Percentiles rank a stretch among this genome's conserved stretches.
phyloP scores from a whole-genome alignment of 2,329 filamentous ascomycete species.

The Zymoseptoria brevis region DNA sequence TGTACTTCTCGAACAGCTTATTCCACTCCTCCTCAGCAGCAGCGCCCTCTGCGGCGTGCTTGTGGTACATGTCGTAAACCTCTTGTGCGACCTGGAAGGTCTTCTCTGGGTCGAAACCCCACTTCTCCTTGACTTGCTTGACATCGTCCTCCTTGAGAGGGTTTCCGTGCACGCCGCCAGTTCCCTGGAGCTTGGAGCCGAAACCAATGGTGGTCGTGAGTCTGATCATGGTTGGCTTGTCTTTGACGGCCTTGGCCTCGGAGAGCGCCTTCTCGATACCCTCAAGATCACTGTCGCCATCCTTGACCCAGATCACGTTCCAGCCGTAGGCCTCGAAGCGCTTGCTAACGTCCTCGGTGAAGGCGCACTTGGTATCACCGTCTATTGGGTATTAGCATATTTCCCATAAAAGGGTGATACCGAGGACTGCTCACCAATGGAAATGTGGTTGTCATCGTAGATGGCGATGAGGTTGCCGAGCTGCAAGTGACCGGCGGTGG shows the following conservation, averaged over 20 bases:
- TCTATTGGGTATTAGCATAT: conserved; percentile 43
- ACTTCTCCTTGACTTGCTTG: conserved; percentile 87
- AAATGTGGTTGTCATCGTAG: conserved; percentile 99
- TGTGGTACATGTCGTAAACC: conserved; percentile 84
- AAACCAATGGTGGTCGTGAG: conserved; percentile 95
- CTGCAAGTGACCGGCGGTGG: conserved; percentile 89
- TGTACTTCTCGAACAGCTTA: conserved; percentile 82
- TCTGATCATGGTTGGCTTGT: conserved; percentile 97
- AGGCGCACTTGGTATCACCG: conserved; percentile 89
- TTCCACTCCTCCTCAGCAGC: conserved; percentile 93
- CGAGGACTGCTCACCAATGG: conserved; percentile 48
- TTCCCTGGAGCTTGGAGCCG: conserved; percentile 87
- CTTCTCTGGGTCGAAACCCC: conserved; percentile 92
- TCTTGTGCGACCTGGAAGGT: conserved; percentile 87
- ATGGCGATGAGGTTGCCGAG: conserved; percentile 94
- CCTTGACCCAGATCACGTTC: conserved; percentile 75
- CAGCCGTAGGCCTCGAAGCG: conserved; percentile 96
- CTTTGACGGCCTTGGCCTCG: conserved; percentile 75
- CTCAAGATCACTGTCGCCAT: conserved; percentile 83
- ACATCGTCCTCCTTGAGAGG: conserved; percentile 91
- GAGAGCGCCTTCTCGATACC: conserved; percentile 82
- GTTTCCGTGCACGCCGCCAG: conserved; percentile 91
- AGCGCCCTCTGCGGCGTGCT: conserved; percentile 77
- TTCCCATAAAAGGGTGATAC: not conserved
- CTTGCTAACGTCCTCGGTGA: conserved; percentile 93